Conservation (phyloP, 2,329 filamentous ascomycete genomes). For the Microdochium bolleyi region DNA sequence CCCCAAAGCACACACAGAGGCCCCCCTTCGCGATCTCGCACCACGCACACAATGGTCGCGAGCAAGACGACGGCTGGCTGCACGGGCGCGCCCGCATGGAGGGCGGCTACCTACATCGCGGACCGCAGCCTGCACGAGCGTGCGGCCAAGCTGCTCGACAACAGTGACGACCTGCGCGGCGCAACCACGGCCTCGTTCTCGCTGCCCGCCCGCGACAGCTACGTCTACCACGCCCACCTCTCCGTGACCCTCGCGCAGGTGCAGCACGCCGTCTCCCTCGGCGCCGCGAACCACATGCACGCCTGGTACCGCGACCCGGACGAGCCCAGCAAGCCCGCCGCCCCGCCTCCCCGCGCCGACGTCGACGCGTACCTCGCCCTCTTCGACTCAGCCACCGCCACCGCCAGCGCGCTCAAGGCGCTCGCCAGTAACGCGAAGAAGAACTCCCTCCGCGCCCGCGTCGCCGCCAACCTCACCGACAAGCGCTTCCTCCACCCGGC, state of each 20-base stretch:
- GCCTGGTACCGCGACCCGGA: conserved; percentile 35
- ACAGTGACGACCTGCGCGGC: conserved; percentile 30
- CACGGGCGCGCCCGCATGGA: conserved; percentile 34
- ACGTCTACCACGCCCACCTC: conserved; percentile 43
- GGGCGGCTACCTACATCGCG: conserved; percentile 28
- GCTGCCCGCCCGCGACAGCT: conserved; percentile 34
- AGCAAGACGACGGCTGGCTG: conserved; percentile 18
- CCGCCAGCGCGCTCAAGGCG: conserved; percentile 52
- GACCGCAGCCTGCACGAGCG: conserved; percentile 28
- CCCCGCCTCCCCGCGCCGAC: conserved; percentile 46
- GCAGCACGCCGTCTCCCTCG: conserved; percentile 35
- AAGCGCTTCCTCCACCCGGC: conserved; percentile 43
- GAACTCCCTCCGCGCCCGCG: conserved; percentile 47
- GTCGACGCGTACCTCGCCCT: conserved; percentile 59
- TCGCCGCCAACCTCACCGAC: conserved; percentile 46
- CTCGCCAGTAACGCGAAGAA: conserved; percentile 45
- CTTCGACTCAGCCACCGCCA: conserved; percentile 53
- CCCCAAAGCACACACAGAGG: not conserved
- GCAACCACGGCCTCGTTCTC: conserved; percentile 35
- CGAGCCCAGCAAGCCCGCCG: not conserved
- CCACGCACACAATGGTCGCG: not conserved
- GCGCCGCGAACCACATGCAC: conserved; percentile 36
- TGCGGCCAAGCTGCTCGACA: conserved; percentile 25
- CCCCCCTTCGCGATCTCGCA: not conserved
- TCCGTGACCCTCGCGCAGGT: conserved; percentile 40